Percentiles rank a stretch among this genome's conserved stretches.
These are phyloP conservation scores for Sarocladiaceae sp. DNA, from an alignment of 2,329 filamentous ascomycete species.

Conservation along the genomic window DNA sequence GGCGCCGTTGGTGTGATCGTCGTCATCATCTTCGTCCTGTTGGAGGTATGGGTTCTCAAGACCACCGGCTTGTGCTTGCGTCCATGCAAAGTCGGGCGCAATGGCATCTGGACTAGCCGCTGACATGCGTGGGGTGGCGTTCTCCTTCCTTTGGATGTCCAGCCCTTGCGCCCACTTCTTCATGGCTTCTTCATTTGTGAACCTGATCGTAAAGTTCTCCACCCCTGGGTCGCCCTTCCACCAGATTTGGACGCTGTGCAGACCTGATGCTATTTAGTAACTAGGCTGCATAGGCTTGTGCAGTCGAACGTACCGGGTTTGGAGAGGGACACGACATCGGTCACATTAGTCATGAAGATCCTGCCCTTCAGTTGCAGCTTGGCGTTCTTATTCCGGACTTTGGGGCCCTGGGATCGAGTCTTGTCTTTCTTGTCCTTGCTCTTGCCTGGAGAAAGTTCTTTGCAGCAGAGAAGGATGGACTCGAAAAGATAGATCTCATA, in stretches of 20 bases:
- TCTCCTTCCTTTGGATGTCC: conserved; percentile 68
- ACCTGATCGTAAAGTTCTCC: conserved; percentile 94
- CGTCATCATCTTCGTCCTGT: conserved; percentile 60
- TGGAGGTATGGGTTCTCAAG: conserved; percentile 80
- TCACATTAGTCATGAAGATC: conserved; percentile 99
- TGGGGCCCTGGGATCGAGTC: conserved; percentile 51
- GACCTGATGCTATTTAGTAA: conserved; percentile 48
- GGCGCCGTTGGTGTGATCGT: conserved; percentile 36
- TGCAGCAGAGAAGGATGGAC: conserved; percentile 92
- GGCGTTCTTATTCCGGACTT: conserved; percentile 60
- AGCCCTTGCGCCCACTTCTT: conserved; percentile 85
- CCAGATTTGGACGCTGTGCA: conserved; percentile 94
- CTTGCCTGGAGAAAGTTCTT: conserved; percentile 86
- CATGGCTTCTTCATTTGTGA: conserved; percentile 86
- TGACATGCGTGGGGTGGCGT: conserved; percentile 42
- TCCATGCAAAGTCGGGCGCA: conserved; percentile 76
- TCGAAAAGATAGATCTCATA: conserved; percentile 99
- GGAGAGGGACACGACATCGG: conserved; percentile 80
- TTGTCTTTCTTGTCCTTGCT: conserved; percentile 72
- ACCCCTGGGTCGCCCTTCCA: conserved; percentile 97
- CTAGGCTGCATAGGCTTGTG: neutral
- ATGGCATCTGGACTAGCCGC: conserved; percentile 41
- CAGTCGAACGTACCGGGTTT: conserved; percentile 69
- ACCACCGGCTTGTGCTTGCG: conserved; percentile 59
- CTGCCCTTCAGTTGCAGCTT: conserved; percentile 93